Evolutionary conservation across 768 basidiomycete genomes (phyloP), one percentile per base, ranked within the genome.

Genomic region (Strobilomyces dryophilus): DNA sequence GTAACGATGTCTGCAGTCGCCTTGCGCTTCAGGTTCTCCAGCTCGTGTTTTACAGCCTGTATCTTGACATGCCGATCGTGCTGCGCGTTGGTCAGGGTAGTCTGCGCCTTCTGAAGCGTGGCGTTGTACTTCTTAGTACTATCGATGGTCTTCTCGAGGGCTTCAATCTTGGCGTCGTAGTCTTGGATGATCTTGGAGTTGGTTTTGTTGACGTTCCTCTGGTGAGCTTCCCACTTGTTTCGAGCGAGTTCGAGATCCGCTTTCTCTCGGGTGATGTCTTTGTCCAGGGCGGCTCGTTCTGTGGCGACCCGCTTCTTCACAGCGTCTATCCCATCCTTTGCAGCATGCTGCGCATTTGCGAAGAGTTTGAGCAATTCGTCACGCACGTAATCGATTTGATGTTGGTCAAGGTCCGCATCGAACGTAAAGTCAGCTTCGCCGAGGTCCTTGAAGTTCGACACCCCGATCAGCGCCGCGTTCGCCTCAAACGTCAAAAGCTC

Each of bases 391-490:
- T 50, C 47, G 5, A 54, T 48, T 26, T 49, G 12, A n/a, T 49
- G 55, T 20, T 54, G 43, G 36, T 57, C 36, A 24, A 57, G 45
- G 52, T 54, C 39, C 4, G 44, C 55, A 35, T 12, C 27, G 5
- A 56, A 53, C 14, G 3, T 24, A 17, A 56, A 54, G 44, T 56
- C 47, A 4, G 47, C 36, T 7, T 45, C 45, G 4, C 32, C n/a
- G 39, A 56, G 53, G 14, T 56, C 47, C 31, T 48, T 54, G 18
- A 56, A 49, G 36, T 39, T 17, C 5, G 32, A 6, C n/a, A 12
- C 18, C 9, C 55, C 53, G 41, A 54, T 56, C n/a, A 54, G 44
- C 26, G 35, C 54, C 32, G 52, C 55, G 8, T 55, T 34, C 24
- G 45, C 46, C 9, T 49, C 32, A 8, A 56, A 54, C 11, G 40